Percentiles rank a stretch among this genome's conserved stretches.
Conservation (phyloP, 257 asterid species). For the Forsythia suspensa region DNA sequence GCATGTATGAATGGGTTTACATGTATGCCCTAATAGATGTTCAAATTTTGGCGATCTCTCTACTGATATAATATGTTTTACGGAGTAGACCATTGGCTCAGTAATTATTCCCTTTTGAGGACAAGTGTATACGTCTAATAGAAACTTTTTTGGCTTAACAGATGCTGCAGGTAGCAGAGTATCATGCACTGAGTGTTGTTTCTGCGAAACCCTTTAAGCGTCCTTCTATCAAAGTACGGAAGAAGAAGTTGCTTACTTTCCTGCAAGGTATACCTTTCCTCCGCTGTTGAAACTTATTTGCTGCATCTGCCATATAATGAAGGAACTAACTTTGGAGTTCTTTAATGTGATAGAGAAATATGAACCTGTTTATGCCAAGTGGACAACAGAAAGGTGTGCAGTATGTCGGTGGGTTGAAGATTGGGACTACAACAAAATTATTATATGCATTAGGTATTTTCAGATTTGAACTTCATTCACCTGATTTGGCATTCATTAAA, state of each 20-base stretch:
- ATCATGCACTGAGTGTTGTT: constrained; percentile 73
- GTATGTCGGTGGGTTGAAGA: constrained; percentile 99
- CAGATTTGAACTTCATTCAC: constrained; percentile 11
- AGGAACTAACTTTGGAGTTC: constrained; percentile 21
- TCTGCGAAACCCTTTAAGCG: constrained; percentile 74
- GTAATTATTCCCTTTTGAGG: neutral
- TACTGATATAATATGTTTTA: constrained; percentile 13
- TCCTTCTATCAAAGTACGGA: constrained; percentile 83
- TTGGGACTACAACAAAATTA: constrained; percentile 98
- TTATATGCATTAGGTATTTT: constrained; percentile 60
- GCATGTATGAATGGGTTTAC: constrained; percentile 6
- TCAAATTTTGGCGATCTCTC: constrained; percentile 1
- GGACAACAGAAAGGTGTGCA: constrained; percentile 99
- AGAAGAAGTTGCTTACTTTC: constrained; percentile 77
- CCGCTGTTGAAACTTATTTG: constrained; percentile 14
- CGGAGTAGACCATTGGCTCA: neutral
- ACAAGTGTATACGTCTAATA: neutral
- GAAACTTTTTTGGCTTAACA: constrained; percentile 30
- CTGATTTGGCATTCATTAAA: too few species aligned
- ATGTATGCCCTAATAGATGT: neutral
- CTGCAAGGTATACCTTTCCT: constrained; percentile 62
- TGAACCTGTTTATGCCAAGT: constrained; percentile 89
- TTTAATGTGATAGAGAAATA: constrained; percentile 62
- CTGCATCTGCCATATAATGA: constrained; percentile 16
- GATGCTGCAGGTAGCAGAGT: constrained; percentile 92